Base-by-base conservation (phyloP, 225 moss, liverwort and hornwort species). In the Pseudisothecium myosuroides region DNA sequence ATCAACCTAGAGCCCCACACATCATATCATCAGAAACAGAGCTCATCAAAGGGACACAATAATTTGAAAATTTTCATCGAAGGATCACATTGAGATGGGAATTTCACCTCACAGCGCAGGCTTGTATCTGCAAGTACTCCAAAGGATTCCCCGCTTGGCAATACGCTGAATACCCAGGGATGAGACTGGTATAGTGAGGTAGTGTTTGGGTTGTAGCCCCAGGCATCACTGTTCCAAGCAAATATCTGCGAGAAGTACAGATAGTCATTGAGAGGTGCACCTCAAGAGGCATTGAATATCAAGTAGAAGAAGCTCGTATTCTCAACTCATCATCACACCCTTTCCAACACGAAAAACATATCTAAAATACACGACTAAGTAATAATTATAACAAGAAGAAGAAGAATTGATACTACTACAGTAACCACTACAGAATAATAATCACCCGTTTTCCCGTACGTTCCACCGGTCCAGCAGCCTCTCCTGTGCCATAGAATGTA, bases 181-280 rank as follows among this genome's bases (percentile, higher is more conserved):
- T 99, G 98, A 52, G 97, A 94, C 86, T 99, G 98, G 88, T 99
- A 99, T 17, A 99, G 88, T 28, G 96, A 87, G 87, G 91, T 94
- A 2, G 98, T 99, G 89, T 94, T 96, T 45, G 92, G 93, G 23
- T 95, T 96, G 83, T 99, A 99, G 29, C 97, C 98, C 96, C 96
- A 97, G 15, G 98, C 96, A 94, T 97, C 98, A 29, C 96, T 96
- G 80, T 99, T 99, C 98, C 98, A 99, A 43, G 95, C 92, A 66
- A 95, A 95, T 7, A 96, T 93, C 98, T 98, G 94, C 89, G 76
- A 31, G 56, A 45, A 75, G 29, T 43, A 68, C 61, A 73, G 28
- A 49, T 56, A 29, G n/a, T 87, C 60, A 47, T 22, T 81, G 39
- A 65, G 66, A 60, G 66, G 47, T 43, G 43, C n/a, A 86, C 13